Base-by-base conservation (phyloP, 2,329 filamentous ascomycete species). In the Cladobotryum mycophilum region DNA sequence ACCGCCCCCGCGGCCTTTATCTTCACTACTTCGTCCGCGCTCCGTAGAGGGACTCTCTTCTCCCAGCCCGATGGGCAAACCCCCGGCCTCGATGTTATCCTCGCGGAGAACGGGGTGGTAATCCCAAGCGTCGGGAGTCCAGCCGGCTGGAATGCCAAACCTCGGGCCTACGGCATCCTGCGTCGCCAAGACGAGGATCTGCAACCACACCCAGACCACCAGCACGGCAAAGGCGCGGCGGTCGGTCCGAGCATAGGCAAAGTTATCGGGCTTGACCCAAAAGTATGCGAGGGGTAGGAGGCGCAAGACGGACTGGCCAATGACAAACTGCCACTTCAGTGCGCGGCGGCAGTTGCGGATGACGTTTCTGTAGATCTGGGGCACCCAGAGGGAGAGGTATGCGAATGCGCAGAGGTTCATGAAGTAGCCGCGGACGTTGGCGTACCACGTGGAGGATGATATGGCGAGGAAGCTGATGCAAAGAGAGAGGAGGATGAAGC, bases 261-360 rank as follows among this genome's bases (percentile, higher is more conserved):
- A 83, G 61, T 97, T 99, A 53, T 86, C 82, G 20, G 79, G 72
- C 48, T 84, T 81, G 13, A 86, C 75, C 66, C 91, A 95, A 62
- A 97, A 92, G 65, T 97, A 97, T 1, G 85, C 76, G 49, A 96
- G 81, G 1, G 93, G 92, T 1, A 87, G 70, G 5, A 95, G 73
- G 2, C 93, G 85, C 7, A 95, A 76, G 5, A 85, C 60, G 44
- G 88, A 93, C 66, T 96, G 88, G 3, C 90, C 91, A 18, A 90
- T 64, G 50, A 96, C 86, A 64, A 95, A 99, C 53, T 87, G 86
- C 90, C 91, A 96, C 3, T 85, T 80, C n/a, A 97, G 76, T 1
- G 92, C 91, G 60, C 88, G 88, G 38, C 91, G 88, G 67, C 90
- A 96, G 69, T 96, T 96, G 48, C 92, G 88, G 68, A 88, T 82